Evolutionary conservation across 257 asterid species (phyloP), one percentile per base, ranked within the genome.

Genomic region (Solanum appendiculatum): DNA sequence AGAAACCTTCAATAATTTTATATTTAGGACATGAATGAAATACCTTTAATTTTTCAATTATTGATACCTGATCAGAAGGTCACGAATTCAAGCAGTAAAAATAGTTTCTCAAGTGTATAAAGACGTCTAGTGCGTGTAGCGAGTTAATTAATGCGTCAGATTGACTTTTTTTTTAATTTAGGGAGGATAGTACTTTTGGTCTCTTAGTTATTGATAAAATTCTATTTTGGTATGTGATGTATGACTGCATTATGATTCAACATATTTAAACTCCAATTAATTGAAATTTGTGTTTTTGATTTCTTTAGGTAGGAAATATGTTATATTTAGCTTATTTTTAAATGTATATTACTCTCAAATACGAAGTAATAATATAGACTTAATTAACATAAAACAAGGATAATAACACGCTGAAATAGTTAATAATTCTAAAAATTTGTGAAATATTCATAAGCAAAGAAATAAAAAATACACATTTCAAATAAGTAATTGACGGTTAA

Each of bases 71-170:
- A 40, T 40, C 1, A 25, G 0, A 4, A 40, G n/a, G 1, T 77
- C 0, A 77, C 2, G 0, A 40, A 2, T 25, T 40, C 0, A 42
- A 25, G 14, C 0, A 0, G 0, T 5, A 6, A 7, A 39, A 7
- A 40, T 75, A 6, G 0, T 6, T 7, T 72, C 9, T n/a, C 1
- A 2, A 0, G 3, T 29, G 15, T 0, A 7, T 31, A 14, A 31
- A 7, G 0, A 15, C 3, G 4, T 14, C 5, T 16, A 27, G 2
- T 0, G 3, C 3, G 9, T 70, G 6, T 70, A 16, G 8, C 15
- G 0, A 33, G 4, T 0, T n/a, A n/a, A n/a, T 33, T 33, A 8
- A 7, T 18, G 2, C 1, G 1, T 7, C 8, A 2, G 1, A 9
- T 5, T 70, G 7, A 7, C 4, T 3, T 12, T 27, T 27, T 11